Conservation (phyloP, 106 monocot species). For the Dioscorea alata region DNA sequence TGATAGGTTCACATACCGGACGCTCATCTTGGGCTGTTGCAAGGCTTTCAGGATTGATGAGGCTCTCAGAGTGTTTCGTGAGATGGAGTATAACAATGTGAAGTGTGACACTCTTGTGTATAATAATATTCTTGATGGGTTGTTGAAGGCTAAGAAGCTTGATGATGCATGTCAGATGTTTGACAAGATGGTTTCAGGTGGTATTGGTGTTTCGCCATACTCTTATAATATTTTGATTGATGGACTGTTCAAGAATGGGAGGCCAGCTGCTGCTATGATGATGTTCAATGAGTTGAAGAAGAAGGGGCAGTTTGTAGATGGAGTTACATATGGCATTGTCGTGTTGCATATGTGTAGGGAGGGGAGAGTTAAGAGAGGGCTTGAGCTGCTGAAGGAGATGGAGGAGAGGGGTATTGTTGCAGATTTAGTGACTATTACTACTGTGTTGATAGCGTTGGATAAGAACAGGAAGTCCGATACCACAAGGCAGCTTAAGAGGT, state of each 20-base stretch:
- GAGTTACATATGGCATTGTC: conserved; percentile 68
- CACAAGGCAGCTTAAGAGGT: conserved; percentile 58
- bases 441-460: conserved; percentile 63
- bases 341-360: conserved; percentile 61
- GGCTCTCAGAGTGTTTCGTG: conserved; percentile 52
- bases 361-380: conserved; percentile 51
- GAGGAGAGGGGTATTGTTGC: conserved; percentile 76
- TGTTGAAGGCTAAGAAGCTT: conserved; percentile 73
- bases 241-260: conserved; percentile 68
- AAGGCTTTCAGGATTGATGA: conserved; percentile 45
- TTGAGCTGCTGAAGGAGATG: conserved; percentile 85
- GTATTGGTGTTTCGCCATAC: conserved; percentile 47
- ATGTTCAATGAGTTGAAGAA: conserved; percentile 79
- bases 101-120: conserved; percentile 48
- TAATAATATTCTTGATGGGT: conserved; percentile 70
- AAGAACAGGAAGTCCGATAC: conserved; percentile 61
- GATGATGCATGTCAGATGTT: conserved; percentile 71
- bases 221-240: conserved; percentile 84
- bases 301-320: conserved; percentile 79
- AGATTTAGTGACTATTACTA: conserved; percentile 72
- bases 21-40: conserved; percentile 58
- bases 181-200: conserved; percentile 80
- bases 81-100: conserved; percentile 49
- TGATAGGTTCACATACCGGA: conserved; percentile 57
- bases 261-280: conserved; percentile 45